phyloP scores from a whole-genome alignment of 2,329 filamentous ascomycete species.

The Gaeumannomyces tritici region DNA sequence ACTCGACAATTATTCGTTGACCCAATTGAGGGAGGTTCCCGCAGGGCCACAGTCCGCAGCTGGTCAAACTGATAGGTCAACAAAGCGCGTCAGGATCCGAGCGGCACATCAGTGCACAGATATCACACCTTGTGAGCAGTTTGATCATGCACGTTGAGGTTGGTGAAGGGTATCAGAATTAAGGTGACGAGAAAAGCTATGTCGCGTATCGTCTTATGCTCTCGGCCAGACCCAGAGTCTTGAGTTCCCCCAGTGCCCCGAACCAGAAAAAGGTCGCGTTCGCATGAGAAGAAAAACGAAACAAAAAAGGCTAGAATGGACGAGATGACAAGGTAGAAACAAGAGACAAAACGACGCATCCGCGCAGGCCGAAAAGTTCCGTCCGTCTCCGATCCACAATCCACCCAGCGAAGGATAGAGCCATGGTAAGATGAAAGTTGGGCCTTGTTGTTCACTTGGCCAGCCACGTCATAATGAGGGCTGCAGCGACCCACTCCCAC shows the following conservation, averaged over 20 bases:
- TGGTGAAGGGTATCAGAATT: constrained; percentile 5
- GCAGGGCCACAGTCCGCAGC: no score
- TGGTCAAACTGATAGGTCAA: no score
- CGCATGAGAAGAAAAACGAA: background rate
- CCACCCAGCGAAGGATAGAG: background rate
- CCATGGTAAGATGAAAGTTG: background rate
- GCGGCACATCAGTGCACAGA: background rate
- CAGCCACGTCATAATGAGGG: background rate
- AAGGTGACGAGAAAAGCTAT: background rate
- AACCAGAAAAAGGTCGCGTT: constrained; percentile 1
- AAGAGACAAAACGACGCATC: constrained; percentile 4
- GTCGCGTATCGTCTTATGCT: background rate
- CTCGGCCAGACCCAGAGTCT: background rate
- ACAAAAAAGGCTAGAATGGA: background rate
- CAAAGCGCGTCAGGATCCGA: no score
- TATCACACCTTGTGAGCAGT: background rate
- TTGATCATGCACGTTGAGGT: background rate
- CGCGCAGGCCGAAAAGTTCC: background rate
- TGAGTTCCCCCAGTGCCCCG: background rate
- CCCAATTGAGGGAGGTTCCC: background rate
- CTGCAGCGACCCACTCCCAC: background rate
- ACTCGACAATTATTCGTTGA: background rate
- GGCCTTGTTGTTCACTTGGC: background rate
- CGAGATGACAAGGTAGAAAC: background rate
- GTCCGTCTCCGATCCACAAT: background rate